These are phyloP conservation scores for Nissolia schottii DNA, from an alignment of 306 rosid species.

Conservation along the genomic window DNA sequence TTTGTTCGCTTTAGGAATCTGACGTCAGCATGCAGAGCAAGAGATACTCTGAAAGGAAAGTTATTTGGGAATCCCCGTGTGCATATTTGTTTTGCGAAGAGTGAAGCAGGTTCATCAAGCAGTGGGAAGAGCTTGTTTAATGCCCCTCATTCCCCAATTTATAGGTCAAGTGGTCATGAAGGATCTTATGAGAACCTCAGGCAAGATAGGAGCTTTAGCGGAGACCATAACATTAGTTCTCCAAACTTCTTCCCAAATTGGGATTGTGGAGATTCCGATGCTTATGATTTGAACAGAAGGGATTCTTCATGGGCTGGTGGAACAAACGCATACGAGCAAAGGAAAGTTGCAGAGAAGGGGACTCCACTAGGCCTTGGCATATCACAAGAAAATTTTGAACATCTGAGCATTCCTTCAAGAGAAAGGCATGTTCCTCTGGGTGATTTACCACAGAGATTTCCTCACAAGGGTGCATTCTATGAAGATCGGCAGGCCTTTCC, in stretches of 20 bases:
- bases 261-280: constrained; percentile 54
- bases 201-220: constrained; percentile 46
- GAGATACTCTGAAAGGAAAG: constrained; percentile 76
- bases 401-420: constrained; percentile 51
- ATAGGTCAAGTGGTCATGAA: constrained; percentile 41
- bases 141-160: constrained; percentile 55
- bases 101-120: constrained; percentile 67
- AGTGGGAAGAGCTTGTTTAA: constrained; percentile 61
- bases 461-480: constrained; percentile 43
- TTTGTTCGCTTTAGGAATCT: constrained; percentile 75
- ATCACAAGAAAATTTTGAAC: constrained; percentile 54
- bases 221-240: constrained; percentile 42
- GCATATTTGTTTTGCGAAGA: constrained; percentile 93
- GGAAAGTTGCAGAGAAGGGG: constrained; percentile 57
- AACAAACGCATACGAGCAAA: constrained; percentile 41
- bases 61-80: constrained; percentile 94
- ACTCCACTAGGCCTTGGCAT: constrained; percentile 42
- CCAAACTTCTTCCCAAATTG: constrained; percentile 46
- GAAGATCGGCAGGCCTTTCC: constrained; percentile 70
- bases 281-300: constrained; percentile 46
- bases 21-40: constrained; percentile 71
- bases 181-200: constrained; percentile 50
- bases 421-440: constrained; percentile 45
- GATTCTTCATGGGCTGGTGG: constrained; percentile 52
- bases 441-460: constrained; percentile 48